A percentile compares a stretch with the other conserved stretches of the same genome.
phyloP scores from a whole-genome alignment of 2,329 filamentous ascomycete species.

The Ophiostoma ulmi region DNA sequence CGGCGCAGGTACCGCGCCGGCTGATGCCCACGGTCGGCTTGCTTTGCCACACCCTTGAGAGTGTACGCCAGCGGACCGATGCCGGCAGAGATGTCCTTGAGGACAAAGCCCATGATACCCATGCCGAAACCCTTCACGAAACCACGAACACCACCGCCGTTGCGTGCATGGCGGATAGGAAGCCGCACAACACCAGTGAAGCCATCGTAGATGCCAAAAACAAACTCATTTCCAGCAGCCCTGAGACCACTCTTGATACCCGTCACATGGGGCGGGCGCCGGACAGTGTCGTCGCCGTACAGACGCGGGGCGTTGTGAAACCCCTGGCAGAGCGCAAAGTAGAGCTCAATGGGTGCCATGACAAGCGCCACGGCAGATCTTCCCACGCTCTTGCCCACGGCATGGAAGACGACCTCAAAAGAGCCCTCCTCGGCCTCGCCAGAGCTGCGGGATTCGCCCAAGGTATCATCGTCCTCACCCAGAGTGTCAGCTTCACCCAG shows the following conservation, averaged over 20 bases:
- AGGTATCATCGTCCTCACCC: slow-evolving; percentile 28
- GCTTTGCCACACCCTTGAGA: slow-evolving; percentile 59
- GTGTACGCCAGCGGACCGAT: slow-evolving; percentile 58
- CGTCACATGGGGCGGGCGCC: slow-evolving; percentile 57
- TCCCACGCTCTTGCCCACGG: slow-evolving; percentile 49
- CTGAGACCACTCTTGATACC: slow-evolving; percentile 59
- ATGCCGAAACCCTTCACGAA: slow-evolving; percentile 55
- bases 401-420: slow-evolving; percentile 42
- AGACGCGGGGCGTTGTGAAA: slow-evolving; percentile 67
- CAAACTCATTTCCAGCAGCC: slow-evolving; percentile 57
- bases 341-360: slow-evolving; percentile 55
- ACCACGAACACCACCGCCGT: slow-evolving; percentile 43
- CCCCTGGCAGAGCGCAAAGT: slow-evolving; percentile 59
- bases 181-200: slow-evolving; percentile 58
- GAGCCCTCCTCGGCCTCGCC: slow-evolving; percentile 29
- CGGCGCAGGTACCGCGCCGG: slow-evolving; percentile 51
- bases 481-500: slow-evolving; percentile 20
- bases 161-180: slow-evolving; percentile 52
- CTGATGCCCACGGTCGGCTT: slow-evolving; percentile 49
- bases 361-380: slow-evolving; percentile 49
- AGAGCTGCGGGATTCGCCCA: neutral
- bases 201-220: slow-evolving; percentile 61
- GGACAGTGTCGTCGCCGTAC: slow-evolving; percentile 65
- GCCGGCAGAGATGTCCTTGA: slow-evolving; percentile 60
- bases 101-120: slow-evolving; percentile 57